Base-by-base conservation (phyloP, 208 protist species). In the Trypanosoma rangeli region DNA sequence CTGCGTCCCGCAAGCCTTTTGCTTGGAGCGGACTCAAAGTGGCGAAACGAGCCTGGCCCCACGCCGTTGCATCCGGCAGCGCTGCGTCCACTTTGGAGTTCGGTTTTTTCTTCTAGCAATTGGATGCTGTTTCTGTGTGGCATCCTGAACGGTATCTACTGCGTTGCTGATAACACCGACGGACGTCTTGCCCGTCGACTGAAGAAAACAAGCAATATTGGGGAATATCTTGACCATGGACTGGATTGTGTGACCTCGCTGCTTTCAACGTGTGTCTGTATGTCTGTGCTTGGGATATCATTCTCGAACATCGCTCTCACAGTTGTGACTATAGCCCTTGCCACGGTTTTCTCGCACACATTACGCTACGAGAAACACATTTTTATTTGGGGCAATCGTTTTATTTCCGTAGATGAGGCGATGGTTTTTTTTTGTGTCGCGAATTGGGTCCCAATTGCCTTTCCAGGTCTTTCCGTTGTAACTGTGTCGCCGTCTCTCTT, bases 211-310 rank as follows among this genome's bases (percentile, higher is more conserved):
- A 94, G 86, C 52, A 71, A 78, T 5, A 89, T 87, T 71, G 93
- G 93, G 29, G 93, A 97, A 76, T 97, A 97, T 78, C 85, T 97
- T 28, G 93, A 97, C 64, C 93, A 97, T 63, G 90, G 93, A 3
- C 86, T 94, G 15, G 93, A 97, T 80, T 97, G 93, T 59, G 89
- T 94, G 35, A 95, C 90, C 22, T 97, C 93, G 28, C 82, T 97
- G 28, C 73, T 97, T 35, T 94, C 88, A 33, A 73, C 84, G 16
- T 78, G 64, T 62, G 76, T 89, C 60, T 72, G 68, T 37, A 89
- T 92, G 60, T 61, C 53, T 52, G 79, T 88, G 4, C 59, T 93
- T 73, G 79, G 88, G 29, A 69, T 77, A 37, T 89, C 84, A 9
- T 79, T 93, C 35, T 76, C 70, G 22, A 94, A 93, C 78, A 88